Evolutionary conservation across 2,329 filamentous ascomycete genomes (phyloP).

Genomic region (Aureobasidium lini): DNA sequence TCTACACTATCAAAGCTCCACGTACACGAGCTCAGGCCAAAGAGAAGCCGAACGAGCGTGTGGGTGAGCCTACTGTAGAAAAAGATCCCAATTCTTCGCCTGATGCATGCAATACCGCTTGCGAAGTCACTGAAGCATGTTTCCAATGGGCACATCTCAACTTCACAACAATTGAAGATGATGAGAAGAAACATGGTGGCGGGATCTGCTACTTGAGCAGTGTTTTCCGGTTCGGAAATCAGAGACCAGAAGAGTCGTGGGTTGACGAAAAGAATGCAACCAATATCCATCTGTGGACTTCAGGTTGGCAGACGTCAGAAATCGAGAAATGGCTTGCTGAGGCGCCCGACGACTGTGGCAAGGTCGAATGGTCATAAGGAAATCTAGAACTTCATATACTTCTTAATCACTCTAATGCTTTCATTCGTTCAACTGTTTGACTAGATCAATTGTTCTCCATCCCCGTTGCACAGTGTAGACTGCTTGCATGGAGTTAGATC

Average conservation of each 20-base stretch:
- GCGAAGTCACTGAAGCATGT: constrained; percentile 10
- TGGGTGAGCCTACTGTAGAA: constrained; percentile 15
- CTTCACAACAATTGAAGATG: constrained; percentile 4
- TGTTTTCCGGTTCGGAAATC: constrained; percentile 18
- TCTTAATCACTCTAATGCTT: too few relatives aligned
- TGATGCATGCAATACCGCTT: constrained; percentile 14
- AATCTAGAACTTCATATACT: neutral
- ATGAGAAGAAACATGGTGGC: neutral
- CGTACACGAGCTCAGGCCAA: constrained; percentile 11
- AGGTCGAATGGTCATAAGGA: neutral
- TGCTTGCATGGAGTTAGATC: neutral
- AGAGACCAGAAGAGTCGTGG: constrained; percentile 11
- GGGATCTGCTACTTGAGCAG: constrained; percentile 19
- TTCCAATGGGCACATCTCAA: constrained; percentile 20
- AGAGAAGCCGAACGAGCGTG: constrained; percentile 14
- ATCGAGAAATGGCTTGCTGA: neutral
- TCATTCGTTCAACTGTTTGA: too few relatives aligned
- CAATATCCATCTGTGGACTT: neutral
- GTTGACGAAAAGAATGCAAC: constrained; percentile 18
- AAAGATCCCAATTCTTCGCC: constrained; percentile 15
- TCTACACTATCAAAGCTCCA: constrained; percentile 13
- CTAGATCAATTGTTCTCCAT: too few relatives aligned
- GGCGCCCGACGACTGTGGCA: neutral
- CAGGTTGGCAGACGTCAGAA: neutral
- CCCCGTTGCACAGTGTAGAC: neutral